Conservation (phyloP, 2,329 filamentous ascomycete genomes). For the Catunica adiposa region DNA sequence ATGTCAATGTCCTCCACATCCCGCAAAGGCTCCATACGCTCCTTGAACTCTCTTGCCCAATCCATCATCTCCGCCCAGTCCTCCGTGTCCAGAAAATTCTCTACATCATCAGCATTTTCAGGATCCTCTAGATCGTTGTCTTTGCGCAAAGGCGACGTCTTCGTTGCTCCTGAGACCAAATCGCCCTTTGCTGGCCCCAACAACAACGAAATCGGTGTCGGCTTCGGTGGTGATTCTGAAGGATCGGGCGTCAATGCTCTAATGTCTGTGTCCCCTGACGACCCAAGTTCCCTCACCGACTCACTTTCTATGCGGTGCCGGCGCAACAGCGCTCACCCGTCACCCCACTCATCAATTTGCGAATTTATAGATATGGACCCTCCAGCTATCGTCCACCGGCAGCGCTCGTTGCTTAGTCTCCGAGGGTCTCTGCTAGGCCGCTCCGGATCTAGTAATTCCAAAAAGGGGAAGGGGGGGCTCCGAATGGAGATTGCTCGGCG, state of each 20-base stretch:
- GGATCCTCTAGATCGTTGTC: not conserved
- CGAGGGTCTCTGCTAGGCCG: not conserved
- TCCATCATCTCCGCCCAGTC: not conserved
- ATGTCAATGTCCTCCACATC: not conserved
- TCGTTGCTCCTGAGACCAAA: not conserved
- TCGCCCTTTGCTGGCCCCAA: not conserved
- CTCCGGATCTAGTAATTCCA: not conserved
- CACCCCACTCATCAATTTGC: not conserved
- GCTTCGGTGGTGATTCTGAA: not conserved
- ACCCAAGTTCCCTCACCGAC: not conserved
- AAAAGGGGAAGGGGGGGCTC: not conserved
- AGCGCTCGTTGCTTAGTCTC: too few species aligned
- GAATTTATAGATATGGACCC: too few species aligned
- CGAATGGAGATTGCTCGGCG: slow-evolving; percentile 11
- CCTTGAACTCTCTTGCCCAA: not conserved
- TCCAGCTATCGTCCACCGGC: too few species aligned
- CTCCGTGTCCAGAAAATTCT: not conserved
- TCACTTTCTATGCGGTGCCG: not conserved
- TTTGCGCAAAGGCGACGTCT: not conserved
- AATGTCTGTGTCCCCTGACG: not conserved
- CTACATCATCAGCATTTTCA: not conserved
- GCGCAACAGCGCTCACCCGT: not conserved
- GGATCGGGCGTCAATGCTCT: not conserved
- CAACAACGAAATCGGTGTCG: not conserved
- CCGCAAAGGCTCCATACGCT: not conserved